Conservation (phyloP, 495 filamentous ascomycete genomes). For the Paragyromitra xinjiangensis region DNA sequence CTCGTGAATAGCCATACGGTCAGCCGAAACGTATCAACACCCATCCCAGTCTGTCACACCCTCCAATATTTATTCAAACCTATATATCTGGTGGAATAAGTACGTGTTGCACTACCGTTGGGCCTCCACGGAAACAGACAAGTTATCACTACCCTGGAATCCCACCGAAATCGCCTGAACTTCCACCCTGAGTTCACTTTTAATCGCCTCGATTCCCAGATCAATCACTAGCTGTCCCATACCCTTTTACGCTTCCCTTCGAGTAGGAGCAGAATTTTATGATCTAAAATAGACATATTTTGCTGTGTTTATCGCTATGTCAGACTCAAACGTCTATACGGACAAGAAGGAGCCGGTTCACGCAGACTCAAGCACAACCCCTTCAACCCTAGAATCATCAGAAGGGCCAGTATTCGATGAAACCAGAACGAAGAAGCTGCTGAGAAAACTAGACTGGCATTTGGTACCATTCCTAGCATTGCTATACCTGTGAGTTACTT, state of each 20-base stretch:
- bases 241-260: not conserved
- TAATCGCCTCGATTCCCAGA: conserved; percentile 17
- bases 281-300: conserved; percentile 3
- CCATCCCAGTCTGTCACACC: conserved; percentile 26
- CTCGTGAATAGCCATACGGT: not conserved
- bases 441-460: conserved; percentile 64
- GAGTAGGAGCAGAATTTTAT: conserved; percentile 4
- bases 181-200: not conserved
- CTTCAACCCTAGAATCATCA: conserved; percentile 47
- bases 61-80: conserved; percentile 14
- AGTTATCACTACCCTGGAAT: not conserved
- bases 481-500: conserved; percentile 61
- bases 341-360: conserved; percentile 13
- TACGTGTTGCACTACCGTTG: conserved; percentile 39
- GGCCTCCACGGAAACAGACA: not conserved
- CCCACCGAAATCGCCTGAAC: conserved; percentile 24
- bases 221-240: conserved; percentile 13
- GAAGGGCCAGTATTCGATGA: conserved; percentile 49
- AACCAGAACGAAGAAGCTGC: conserved; percentile 59
- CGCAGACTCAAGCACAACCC: conserved; percentile 33
- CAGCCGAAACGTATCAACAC: conserved; percentile 10
- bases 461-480: conserved; percentile 66
- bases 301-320: not conserved
- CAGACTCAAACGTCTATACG: not conserved
- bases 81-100: conserved; percentile 29